Percentiles rank a stretch among this genome's conserved stretches.
Evolutionary conservation across 306 rosid species (phyloP).

Genomic region (Ammopiptanthus mongolicus): DNA sequence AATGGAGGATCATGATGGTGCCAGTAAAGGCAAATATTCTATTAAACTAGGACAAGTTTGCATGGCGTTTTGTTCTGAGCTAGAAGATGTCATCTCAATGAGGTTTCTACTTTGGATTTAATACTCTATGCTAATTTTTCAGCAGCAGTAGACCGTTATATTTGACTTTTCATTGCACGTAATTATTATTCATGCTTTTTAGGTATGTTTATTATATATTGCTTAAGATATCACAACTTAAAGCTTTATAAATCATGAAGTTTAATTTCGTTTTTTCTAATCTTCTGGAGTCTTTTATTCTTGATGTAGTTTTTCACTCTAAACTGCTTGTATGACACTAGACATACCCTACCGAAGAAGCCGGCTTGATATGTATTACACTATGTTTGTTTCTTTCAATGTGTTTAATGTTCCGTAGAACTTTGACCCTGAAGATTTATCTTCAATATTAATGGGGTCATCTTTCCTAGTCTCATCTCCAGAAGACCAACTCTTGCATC

Average conservation of each 20-base stretch:
- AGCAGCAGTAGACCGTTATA: background rate
- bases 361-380: background rate
- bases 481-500: conserved; percentile 23
- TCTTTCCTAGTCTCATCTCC: background rate
- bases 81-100: conserved; percentile 94
- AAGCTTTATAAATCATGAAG: background rate
- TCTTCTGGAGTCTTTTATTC: background rate
- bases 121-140: background rate
- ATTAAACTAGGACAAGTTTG: conserved; percentile 90
- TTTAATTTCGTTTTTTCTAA: background rate
- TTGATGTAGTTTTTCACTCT: background rate
- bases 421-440: background rate
- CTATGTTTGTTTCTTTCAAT: background rate
- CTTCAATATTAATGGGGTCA: background rate
- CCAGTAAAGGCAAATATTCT: conserved; percentile 84
- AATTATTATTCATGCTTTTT: background rate
- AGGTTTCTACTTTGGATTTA: conserved; percentile 42
- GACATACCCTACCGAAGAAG: background rate
- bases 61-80: conserved; percentile 81
- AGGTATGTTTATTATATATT: background rate
- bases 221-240: background rate
- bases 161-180: background rate
- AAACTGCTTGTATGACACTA: background rate
- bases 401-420: background rate
- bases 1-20: conserved; percentile 87